A percentile compares a stretch with the other conserved stretches of the same genome.
These are phyloP conservation scores for Tieghemostelium lacteum DNA, from an alignment of 78 protist genomes.

Conservation along the genomic window DNA sequence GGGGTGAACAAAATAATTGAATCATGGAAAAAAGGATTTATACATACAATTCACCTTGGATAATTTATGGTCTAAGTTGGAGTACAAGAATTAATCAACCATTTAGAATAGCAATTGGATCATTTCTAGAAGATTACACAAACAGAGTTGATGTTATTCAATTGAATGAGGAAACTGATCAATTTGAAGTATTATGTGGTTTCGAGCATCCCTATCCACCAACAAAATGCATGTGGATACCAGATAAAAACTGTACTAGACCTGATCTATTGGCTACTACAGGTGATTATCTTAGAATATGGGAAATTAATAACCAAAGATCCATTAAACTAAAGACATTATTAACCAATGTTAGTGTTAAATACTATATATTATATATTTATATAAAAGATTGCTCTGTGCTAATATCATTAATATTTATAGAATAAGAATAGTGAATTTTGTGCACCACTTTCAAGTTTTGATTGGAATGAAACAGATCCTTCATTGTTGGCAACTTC, in stretches of 20 bases:
- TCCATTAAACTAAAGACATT: slow-evolving; percentile 56
- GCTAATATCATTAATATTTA: background rate
- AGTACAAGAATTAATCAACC: slow-evolving; percentile 81
- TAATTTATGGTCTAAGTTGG: slow-evolving; percentile 94
- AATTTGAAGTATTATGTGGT: slow-evolving; percentile 47
- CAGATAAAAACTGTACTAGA: slow-evolving; percentile 69
- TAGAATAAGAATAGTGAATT: slow-evolving; percentile 93
- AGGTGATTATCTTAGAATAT: slow-evolving; percentile 97
- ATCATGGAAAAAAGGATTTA: slow-evolving; percentile 69
- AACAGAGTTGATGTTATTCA: slow-evolving; percentile 88
- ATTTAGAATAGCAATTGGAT: slow-evolving; percentile 96
- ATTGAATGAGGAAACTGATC: slow-evolving; percentile 68
- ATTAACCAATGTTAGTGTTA: slow-evolving; percentile 78
- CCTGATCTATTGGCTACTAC: slow-evolving; percentile 96
- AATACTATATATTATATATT: background rate
- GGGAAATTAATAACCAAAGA: slow-evolving; percentile 85
- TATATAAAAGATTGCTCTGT: background rate
- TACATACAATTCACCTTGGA: slow-evolving; percentile 84
- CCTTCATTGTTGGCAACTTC: slow-evolving; percentile 95
- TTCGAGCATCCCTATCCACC: slow-evolving; percentile 97
- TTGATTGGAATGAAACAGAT: slow-evolving; percentile 97
- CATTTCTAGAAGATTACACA: slow-evolving; percentile 91
- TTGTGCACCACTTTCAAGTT: slow-evolving; percentile 98
- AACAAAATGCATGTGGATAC: slow-evolving; percentile 95
- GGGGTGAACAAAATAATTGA: too few relatives aligned